These are phyloP conservation scores for Climacium dendroides DNA, from an alignment of 225 moss, liverwort and hornwort species.

Conservation along the genomic window DNA sequence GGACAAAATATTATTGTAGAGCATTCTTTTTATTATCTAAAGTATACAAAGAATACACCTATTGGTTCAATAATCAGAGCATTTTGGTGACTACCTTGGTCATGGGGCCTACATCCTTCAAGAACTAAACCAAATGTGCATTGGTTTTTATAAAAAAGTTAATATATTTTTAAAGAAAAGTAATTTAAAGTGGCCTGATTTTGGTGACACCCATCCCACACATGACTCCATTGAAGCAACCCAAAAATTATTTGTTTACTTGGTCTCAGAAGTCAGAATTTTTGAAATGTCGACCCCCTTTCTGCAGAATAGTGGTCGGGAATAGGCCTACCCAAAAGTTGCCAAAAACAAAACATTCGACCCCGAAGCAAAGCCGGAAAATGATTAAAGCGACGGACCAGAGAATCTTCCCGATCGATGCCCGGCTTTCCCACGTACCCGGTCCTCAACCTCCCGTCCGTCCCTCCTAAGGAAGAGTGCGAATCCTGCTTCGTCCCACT, in stretches of 20 bases:
- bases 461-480: background rate
- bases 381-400: background rate
- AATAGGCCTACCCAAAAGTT: slow-evolving; percentile 1
- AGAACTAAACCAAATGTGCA: background rate
- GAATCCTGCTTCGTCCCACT: background rate
- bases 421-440: background rate
- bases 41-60: no score
- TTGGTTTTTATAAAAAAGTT: no score
- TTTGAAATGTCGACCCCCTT: background rate
- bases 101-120: no score
- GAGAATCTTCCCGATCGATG: background rate
- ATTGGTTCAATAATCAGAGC: no score
- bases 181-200: background rate
- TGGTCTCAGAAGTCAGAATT: background rate
- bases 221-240: background rate
- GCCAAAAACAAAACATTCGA: background rate
- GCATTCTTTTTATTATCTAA: no score
- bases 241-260: background rate
- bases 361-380: background rate
- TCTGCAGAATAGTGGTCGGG: no score
- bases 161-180: background rate
- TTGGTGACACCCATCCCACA: no score
- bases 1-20: no score
- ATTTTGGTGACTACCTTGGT: no score
- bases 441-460: background rate